These are phyloP conservation scores for Ulmus americana DNA, from an alignment of 331 rosid genomes.

Conservation along the genomic window DNA sequence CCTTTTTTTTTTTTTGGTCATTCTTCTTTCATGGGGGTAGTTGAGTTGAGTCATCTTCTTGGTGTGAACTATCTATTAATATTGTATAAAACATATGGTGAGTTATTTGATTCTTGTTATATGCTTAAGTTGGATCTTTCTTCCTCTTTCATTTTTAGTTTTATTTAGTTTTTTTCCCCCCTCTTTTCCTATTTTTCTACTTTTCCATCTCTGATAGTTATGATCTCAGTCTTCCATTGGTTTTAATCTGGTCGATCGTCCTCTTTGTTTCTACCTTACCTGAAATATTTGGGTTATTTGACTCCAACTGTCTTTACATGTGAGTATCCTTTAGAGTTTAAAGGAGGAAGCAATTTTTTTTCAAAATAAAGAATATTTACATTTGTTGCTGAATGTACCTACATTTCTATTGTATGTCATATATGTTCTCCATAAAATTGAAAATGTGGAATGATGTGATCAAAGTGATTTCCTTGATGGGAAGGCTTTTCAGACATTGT, in stretches of 20 bases:
- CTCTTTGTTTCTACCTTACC: background rate
- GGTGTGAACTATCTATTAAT: conserved; percentile 9
- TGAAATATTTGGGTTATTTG: too few species aligned
- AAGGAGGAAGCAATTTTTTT: too few species aligned
- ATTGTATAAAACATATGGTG: conserved; percentile 1
- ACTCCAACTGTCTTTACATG: too few species aligned
- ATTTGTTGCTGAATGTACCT: too few species aligned
- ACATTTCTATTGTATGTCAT: too few species aligned
- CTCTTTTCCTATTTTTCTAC: background rate
- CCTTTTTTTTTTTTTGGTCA: background rate
- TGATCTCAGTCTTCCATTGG: background rate
- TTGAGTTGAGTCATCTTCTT: background rate
- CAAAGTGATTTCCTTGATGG: too few species aligned
- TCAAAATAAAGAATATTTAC: too few species aligned
- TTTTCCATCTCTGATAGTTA: background rate
- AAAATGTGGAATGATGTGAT: too few species aligned
- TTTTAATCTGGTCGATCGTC: too few species aligned
- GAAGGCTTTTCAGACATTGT: too few species aligned
- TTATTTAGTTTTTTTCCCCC: background rate
- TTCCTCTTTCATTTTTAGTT: background rate
- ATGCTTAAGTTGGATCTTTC: conserved; percentile 6
- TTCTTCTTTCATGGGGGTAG: background rate
- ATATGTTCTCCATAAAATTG: too few species aligned
- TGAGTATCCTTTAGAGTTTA: too few species aligned
- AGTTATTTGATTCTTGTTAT: conserved; percentile 27